A percentile compares a stretch with the other conserved stretches of the same genome.
phyloP scores from a whole-genome alignment of 1,139 yeast genomes.

The Diutina sp. region DNA sequence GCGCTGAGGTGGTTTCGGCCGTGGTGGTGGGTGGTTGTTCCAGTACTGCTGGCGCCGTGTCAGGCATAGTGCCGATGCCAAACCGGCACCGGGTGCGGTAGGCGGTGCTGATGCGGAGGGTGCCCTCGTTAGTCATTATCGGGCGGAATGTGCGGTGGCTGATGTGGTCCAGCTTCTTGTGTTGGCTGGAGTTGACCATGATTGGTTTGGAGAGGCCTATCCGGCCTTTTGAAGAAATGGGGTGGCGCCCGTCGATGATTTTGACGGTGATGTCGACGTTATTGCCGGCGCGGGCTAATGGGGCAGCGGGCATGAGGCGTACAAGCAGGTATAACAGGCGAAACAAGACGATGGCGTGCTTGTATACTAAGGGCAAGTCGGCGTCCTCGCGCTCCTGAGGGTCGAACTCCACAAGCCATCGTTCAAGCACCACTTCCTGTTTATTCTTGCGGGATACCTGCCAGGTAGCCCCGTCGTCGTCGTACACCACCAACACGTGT shows the following conservation, averaged over 20 bases:
- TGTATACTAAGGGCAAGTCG: conserved; percentile 61
- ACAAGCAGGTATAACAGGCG: conserved; percentile 60
- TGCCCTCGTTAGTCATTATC: conserved; percentile 63
- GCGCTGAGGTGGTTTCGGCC: neutral
- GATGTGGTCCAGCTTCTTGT: conserved; percentile 36
- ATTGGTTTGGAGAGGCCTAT: conserved; percentile 70
- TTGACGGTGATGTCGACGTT: conserved; percentile 28
- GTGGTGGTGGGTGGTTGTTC: neutral
- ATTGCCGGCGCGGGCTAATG: conserved; percentile 30
- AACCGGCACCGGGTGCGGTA: conserved; percentile 45
- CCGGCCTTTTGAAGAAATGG: conserved; percentile 72
- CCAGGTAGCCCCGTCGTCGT: conserved; percentile 39
- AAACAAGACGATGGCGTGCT: conserved; percentile 61
- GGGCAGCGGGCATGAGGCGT: conserved; percentile 61
- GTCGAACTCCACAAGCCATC: conserved; percentile 85
- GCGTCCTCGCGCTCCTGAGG: conserved; percentile 15
- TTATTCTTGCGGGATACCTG: conserved; percentile 40
- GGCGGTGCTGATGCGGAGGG: conserved; percentile 61
- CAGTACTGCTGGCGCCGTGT: neutral
- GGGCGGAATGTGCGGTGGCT: conserved; percentile 53
- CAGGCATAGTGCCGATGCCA: neutral
- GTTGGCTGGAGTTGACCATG: conserved; percentile 26
- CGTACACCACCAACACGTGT: conserved; percentile 48
- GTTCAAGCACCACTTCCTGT: conserved; percentile 74
- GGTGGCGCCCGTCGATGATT: conserved; percentile 49